Percentiles rank a stretch among this genome's conserved stretches.
phyloP scores from a whole-genome alignment of 345 rosid genomes.

The Heritiera fomes region DNA sequence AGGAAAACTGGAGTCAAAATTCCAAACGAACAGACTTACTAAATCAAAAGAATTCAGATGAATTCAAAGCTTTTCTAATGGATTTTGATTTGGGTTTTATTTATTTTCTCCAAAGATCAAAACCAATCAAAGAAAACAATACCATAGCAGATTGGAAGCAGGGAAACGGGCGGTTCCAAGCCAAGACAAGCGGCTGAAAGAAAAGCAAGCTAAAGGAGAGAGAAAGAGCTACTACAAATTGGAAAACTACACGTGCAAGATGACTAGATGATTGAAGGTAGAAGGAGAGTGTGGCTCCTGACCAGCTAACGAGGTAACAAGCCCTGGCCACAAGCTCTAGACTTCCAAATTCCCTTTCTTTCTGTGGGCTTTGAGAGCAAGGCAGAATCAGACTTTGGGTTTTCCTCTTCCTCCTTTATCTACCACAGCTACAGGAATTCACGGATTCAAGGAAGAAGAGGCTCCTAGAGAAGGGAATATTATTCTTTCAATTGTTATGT shows the following conservation, averaged over 20 bases:
- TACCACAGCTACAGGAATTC: not conserved
- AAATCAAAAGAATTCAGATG: not conserved
- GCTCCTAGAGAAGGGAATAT: not conserved
- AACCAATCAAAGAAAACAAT: not conserved
- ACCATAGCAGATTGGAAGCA: not conserved
- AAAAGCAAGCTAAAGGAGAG: not conserved
- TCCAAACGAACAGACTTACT: slow-evolving; percentile 10
- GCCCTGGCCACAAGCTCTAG: not conserved
- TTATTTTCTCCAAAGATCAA: not conserved
- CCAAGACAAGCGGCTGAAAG: not conserved
- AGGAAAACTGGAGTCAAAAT: slow-evolving; percentile 15
- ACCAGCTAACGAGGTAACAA: not conserved
- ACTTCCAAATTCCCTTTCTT: not conserved
- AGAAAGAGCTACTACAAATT: not conserved
- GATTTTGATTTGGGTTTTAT: too few species aligned
- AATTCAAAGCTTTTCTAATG: not conserved
- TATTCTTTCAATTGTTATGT: not conserved
- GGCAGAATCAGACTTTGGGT: not conserved
- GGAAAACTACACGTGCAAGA: slow-evolving; percentile 17
- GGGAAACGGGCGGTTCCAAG: not conserved
- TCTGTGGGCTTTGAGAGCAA: not conserved
- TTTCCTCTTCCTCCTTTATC: not conserved
- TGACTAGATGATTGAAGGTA: slow-evolving; percentile 11
- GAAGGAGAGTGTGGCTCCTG: not conserved
- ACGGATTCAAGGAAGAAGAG: not conserved